Percentiles rank a stretch among this genome's conserved stretches.
Conservation (phyloP, 805 yeast species). For the Kuraishia piskuri region DNA sequence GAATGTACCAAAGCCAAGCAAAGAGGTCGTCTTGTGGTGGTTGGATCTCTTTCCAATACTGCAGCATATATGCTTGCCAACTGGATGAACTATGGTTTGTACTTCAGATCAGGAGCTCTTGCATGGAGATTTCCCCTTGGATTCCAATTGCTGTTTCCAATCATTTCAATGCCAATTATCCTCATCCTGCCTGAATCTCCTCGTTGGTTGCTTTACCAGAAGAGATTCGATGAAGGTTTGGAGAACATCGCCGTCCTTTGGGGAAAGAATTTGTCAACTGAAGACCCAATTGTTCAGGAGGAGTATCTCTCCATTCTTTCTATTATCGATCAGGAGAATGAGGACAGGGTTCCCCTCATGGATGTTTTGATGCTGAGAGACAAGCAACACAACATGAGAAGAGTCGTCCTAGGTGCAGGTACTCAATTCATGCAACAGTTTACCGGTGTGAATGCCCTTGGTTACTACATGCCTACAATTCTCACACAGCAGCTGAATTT, state of each 20-base stretch:
- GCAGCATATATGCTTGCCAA: constrained; percentile 61
- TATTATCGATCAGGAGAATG: constrained; percentile 2
- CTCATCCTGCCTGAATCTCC: constrained; percentile 22
- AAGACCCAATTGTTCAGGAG: not conserved
- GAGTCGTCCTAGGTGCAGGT: constrained; percentile 55
- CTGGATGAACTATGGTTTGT: constrained; percentile 55
- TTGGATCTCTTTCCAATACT: constrained; percentile 49
- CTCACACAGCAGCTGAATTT: constrained; percentile 3
- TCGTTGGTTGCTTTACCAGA: constrained; percentile 36
- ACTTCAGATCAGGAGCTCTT: constrained; percentile 36
- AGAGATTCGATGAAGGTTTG: constrained; percentile 34
- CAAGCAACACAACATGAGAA: constrained; percentile 51
- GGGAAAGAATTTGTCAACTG: constrained; percentile 1
- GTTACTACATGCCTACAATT: constrained; percentile 34
- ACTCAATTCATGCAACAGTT: constrained; percentile 66
- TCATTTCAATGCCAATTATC: constrained; percentile 6
- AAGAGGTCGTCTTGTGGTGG: constrained; percentile 63
- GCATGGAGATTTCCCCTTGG: constrained; percentile 66
- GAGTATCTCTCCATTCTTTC: constrained; percentile 2
- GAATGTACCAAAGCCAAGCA: constrained; percentile 59
- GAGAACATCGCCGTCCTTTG: constrained; percentile 6
- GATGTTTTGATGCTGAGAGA: constrained; percentile 34
- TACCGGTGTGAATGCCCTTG: constrained; percentile 65
- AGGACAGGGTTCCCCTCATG: constrained; percentile 31
- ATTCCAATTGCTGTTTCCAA: constrained; percentile 42